Conservation (phyloP, 2,329 filamentous ascomycete genomes). For the Talaromyces sp. region DNA sequence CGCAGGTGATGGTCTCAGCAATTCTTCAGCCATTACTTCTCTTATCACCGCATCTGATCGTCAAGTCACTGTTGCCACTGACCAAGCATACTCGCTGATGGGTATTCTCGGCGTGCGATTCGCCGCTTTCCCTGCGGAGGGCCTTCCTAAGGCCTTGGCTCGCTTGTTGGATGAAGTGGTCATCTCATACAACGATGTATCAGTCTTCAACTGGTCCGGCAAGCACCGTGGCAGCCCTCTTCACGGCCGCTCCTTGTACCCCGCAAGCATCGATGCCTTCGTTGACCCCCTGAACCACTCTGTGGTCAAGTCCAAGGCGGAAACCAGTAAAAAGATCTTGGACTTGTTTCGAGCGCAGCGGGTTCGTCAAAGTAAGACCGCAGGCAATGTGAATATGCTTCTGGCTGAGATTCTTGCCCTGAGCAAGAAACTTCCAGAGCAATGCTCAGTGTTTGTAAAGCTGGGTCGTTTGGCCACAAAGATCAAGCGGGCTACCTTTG, state of each 20-base stretch:
- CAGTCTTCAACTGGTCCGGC: slow-evolving; percentile 5
- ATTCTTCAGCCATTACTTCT: slow-evolving; percentile 13
- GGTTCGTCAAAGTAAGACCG: slow-evolving; percentile 1
- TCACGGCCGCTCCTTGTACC: neutral
- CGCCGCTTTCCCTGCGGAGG: slow-evolving; percentile 19
- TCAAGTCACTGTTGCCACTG: slow-evolving; percentile 14
- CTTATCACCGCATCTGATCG: slow-evolving; percentile 14
- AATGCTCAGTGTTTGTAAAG: neutral
- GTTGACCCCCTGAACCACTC: neutral
- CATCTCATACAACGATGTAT: slow-evolving; percentile 19
- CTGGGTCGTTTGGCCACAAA: neutral
- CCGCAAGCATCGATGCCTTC: neutral
- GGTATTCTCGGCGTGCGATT: slow-evolving; percentile 22
- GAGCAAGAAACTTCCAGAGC: neutral
- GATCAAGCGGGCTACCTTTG: neutral
- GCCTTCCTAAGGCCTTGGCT: slow-evolving; percentile 17
- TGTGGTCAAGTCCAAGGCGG: neutral
- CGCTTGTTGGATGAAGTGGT: slow-evolving; percentile 20
- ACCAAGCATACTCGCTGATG: slow-evolving; percentile 24
- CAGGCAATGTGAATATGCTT: neutral
- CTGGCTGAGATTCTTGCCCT: slow-evolving; percentile 1
- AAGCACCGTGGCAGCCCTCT: slow-evolving; percentile 3
- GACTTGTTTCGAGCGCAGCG: neutral
- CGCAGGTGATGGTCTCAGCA: neutral
- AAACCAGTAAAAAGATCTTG: neutral